Evolutionary conservation across 768 basidiomycete species (phyloP).

Genomic region (Termitomyces sp.): DNA sequence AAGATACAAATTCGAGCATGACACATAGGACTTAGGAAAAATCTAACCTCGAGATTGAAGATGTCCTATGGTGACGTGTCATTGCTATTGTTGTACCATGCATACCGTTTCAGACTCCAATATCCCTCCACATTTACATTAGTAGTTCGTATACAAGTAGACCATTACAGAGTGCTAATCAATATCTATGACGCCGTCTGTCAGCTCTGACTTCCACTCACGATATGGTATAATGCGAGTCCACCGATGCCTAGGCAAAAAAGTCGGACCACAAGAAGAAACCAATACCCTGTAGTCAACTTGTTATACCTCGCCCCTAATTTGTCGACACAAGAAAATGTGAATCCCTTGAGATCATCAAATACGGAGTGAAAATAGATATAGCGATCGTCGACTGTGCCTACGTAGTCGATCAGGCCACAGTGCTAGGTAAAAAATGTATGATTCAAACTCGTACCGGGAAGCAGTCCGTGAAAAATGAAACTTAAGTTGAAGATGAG

Average conservation of each 20-base stretch:
- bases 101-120: background rate
- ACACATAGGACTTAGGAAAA: too few relatives aligned
- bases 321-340: slow-evolving; percentile 31
- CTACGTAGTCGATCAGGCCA: slow-evolving; percentile 9
- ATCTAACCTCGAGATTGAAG: background rate
- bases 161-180: background rate
- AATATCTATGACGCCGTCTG: background rate
- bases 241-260: slow-evolving; percentile 22
- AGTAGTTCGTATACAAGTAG: background rate
- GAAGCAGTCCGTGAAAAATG: slow-evolving; percentile 29
- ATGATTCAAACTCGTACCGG: slow-evolving; percentile 16
- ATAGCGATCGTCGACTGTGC: slow-evolving; percentile 25
- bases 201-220: background rate
- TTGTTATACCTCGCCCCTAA: slow-evolving; percentile 30
- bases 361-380: slow-evolving; percentile 24
- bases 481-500: slow-evolving; percentile 27
- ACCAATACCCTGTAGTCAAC: slow-evolving; percentile 28
- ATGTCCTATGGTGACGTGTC: background rate
- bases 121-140: background rate
- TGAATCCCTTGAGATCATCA: slow-evolving; percentile 27
- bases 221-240: slow-evolving; percentile 24
- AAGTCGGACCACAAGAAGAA: slow-evolving; percentile 27
- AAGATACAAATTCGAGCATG: too few relatives aligned
- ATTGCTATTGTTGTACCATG: too few relatives aligned
- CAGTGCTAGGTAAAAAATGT: background rate